Evolutionary conservation across 2,329 filamentous ascomycete species (phyloP), one percentile per base, ranked within the genome.

Genomic region (Coniochaeta sp.): DNA sequence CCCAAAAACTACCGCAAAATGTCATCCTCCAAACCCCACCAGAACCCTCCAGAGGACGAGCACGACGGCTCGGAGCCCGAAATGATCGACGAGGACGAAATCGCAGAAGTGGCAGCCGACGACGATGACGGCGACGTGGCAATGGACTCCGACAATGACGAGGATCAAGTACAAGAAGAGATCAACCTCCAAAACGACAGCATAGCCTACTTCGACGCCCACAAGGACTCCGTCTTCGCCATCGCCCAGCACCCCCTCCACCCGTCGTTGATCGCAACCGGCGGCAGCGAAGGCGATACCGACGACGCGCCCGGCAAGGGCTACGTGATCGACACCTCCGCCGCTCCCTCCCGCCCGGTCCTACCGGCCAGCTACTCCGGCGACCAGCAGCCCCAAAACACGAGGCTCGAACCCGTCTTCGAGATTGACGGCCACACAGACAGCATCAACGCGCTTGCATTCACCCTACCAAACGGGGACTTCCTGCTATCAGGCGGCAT

Each of bases 141-240:
- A 28, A 68, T 71, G 63, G 67, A 68, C 62, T 67, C 64, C 57
- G 68, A 65, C 56, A 62, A 66, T 36, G 65, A 67, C 7, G 59
- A 59, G 4, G 65, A 63, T 31, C 81, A 83, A 55, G 77, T 79
- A 38, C 77, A 79, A 31, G 82, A 87, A 67, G 91, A 95, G 72
- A 86, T 97, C 47, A 77, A 85, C 47, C 81, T 98, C 7, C 86
- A 95, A 64, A 99, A 98, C 80, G 93, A 99, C 80, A 96, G 91
- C 65, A 81, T 88, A 66, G 93, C 91, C 62, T 93, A 96, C 79
- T 97, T 98, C 71, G 95, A 98, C 78, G 75, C 77, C 38, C 91
- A 97, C 78, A 89, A 87, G 67, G 92, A 97, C 81, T 93, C 89
- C 62, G 89, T 99, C 70, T 99, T 97, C 79, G 87, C 90, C 75